Conservation (phyloP, 2,329 filamentous ascomycete species). For the Aspergillus candidus region DNA sequence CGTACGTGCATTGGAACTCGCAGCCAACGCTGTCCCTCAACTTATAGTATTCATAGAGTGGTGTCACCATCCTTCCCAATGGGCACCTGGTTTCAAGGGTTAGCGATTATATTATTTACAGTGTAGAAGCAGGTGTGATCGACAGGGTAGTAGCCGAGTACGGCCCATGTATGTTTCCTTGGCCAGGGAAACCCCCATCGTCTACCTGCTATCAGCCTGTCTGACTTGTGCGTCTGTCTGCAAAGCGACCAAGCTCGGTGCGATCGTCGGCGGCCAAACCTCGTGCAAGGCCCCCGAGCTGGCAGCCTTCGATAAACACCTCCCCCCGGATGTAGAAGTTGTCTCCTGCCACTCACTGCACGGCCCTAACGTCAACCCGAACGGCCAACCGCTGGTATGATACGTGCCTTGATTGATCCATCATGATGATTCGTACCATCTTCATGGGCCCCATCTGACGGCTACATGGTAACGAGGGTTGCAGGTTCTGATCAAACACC, state of each 20-base stretch:
- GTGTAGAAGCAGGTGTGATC: conserved; percentile 89
- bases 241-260: conserved; percentile 83
- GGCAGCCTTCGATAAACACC: conserved; percentile 79
- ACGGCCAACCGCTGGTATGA: conserved; percentile 77
- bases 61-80: conserved; percentile 84
- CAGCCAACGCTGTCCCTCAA: conserved; percentile 29
- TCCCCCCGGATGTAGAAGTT: conserved; percentile 84
- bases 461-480: conserved; percentile 11
- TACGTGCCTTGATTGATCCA: conserved; percentile 4
- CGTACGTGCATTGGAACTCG: conserved; percentile 57
- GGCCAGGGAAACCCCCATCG: conserved; percentile 6
- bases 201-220: conserved; percentile 6
- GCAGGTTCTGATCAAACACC: conserved; percentile 80
- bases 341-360: conserved; percentile 95
- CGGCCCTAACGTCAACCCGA: conserved; percentile 81
- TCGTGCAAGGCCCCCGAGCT: conserved; percentile 98
- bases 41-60: conserved; percentile 56
- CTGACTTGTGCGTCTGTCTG: conserved; percentile 19
- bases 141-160: conserved; percentile 80
- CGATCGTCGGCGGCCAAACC: conserved; percentile 94
- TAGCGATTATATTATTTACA: conserved; percentile 99
- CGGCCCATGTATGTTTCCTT: conserved; percentile 71
- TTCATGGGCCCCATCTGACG: neutral
- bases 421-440: neutral
- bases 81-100: conserved; percentile 91